Percentiles rank a stretch among this genome's conserved stretches.
Evolutionary conservation across 768 basidiomycete genomes (phyloP).

Genomic region (Podaxis pistillaris): DNA sequence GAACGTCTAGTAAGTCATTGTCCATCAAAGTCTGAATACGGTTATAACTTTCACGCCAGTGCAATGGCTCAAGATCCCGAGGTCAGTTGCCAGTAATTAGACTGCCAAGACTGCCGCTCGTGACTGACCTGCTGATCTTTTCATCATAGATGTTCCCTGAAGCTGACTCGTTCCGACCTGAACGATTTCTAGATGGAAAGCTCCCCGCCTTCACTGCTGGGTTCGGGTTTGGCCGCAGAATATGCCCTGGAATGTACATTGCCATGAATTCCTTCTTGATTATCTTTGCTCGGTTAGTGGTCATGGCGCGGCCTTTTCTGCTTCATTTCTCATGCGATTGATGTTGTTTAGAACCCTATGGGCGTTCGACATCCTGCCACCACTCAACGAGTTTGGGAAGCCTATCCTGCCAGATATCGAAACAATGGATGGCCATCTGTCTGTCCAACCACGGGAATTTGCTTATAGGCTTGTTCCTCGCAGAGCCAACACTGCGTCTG

Average conservation of each 20-base stretch:
- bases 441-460: conserved; percentile 21
- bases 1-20: conserved; percentile 23
- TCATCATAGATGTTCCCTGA: conserved; percentile 21
- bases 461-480: conserved; percentile 17
- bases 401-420: conserved; percentile 20
- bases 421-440: conserved; percentile 20
- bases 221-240: conserved; percentile 28
- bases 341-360: conserved; percentile 20
- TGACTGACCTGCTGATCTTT: background rate
- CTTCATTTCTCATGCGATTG: background rate
- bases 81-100: conserved; percentile 8
- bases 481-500: conserved; percentile 1
- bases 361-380: conserved; percentile 22
- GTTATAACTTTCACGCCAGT: conserved; percentile 10
- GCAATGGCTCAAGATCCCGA: conserved; percentile 24
- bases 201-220: conserved; percentile 20
- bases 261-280: conserved; percentile 26
- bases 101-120: background rate
- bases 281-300: conserved; percentile 21
- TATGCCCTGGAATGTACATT: conserved; percentile 28
- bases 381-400: conserved; percentile 16
- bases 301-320: background rate
- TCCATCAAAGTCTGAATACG: background rate
- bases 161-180: conserved; percentile 23
- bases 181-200: conserved; percentile 22